Conservation (phyloP, 2,329 filamentous ascomycete species). For the Colletotrichum sp. region DNA sequence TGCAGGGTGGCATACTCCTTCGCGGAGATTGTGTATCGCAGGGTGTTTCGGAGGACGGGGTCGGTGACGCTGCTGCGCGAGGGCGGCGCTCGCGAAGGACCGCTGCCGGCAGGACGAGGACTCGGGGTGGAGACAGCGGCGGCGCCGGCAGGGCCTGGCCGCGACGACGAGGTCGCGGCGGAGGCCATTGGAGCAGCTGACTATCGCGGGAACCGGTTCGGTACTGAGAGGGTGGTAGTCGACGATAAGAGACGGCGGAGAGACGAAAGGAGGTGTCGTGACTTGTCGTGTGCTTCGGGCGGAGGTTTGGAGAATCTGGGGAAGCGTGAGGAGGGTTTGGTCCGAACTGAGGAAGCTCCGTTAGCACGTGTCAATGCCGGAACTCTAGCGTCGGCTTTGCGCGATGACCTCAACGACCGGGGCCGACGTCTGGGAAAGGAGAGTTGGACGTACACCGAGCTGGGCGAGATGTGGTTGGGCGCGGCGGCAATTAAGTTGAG, state of each 20-base stretch:
- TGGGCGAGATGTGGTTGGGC: neutral
- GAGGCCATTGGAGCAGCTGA: constrained; percentile 3
- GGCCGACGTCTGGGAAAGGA: neutral
- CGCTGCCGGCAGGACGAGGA: constrained; percentile 8
- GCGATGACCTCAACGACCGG: neutral
- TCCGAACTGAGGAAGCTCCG: constrained; percentile 6
- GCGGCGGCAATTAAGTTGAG: neutral
- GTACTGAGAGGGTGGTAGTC: neutral
- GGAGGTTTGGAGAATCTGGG: neutral
- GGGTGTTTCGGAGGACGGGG: constrained; percentile 80
- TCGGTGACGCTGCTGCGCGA: constrained; percentile 45
- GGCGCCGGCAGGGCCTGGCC: constrained; percentile 8
- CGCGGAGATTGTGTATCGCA: constrained; percentile 85
- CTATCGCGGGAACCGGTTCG: neutral
- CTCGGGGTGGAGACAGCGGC: neutral
- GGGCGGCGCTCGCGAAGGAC: constrained; percentile 7
- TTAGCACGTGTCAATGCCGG: constrained; percentile 16
- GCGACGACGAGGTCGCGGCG: constrained; percentile 18
- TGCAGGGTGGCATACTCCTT: constrained; percentile 87
- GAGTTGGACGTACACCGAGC: neutral
- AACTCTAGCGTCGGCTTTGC: neutral
- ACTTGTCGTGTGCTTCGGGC: neutral
- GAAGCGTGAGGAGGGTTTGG: neutral
- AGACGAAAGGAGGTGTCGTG: neutral
- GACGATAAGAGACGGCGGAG: neutral